phyloP scores from a whole-genome alignment of 2,329 filamentous ascomycete genomes.

The Tricladium varicosporioides region DNA sequence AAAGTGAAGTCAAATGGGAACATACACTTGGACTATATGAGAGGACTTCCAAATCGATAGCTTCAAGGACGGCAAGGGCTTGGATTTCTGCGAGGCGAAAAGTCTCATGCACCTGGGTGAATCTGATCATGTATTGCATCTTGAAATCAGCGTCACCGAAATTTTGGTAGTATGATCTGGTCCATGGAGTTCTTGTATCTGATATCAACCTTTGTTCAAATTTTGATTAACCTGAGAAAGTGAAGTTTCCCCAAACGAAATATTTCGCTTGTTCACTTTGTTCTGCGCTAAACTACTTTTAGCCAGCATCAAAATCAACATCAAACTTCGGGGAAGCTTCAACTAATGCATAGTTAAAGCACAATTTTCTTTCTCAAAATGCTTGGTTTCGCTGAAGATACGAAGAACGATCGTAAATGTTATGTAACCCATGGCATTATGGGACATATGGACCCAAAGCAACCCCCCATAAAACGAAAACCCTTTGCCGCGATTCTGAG shows the following conservation, averaged over 20 bases:
- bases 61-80: conserved; percentile 69
- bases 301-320: not conserved
- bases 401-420: conserved; percentile 57
- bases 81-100: conserved; percentile 84
- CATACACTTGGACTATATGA: conserved; percentile 73
- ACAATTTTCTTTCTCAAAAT: conserved; percentile 30
- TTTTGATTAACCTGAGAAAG: too few species aligned
- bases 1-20: conserved; percentile 21
- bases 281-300: conserved; percentile 12
- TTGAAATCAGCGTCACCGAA: conserved; percentile 2
- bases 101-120: conserved; percentile 86
- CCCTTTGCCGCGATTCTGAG: conserved; percentile 70
- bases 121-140: conserved; percentile 83
- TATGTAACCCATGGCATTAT: conserved; percentile 69
- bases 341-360: not conserved
- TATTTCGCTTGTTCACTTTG: not conserved
- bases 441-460: conserved; percentile 66
- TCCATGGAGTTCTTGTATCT: not conserved
- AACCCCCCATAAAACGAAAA: conserved; percentile 68
- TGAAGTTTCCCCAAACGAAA: not conserved
- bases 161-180: not conserved
- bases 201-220: not conserved
- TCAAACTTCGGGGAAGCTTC: not conserved
- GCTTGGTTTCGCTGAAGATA: conserved; percentile 41
- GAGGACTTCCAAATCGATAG: conserved; percentile 68